phyloP scores from a whole-genome alignment of 345 rosid genomes.

The Mangifera indica region DNA sequence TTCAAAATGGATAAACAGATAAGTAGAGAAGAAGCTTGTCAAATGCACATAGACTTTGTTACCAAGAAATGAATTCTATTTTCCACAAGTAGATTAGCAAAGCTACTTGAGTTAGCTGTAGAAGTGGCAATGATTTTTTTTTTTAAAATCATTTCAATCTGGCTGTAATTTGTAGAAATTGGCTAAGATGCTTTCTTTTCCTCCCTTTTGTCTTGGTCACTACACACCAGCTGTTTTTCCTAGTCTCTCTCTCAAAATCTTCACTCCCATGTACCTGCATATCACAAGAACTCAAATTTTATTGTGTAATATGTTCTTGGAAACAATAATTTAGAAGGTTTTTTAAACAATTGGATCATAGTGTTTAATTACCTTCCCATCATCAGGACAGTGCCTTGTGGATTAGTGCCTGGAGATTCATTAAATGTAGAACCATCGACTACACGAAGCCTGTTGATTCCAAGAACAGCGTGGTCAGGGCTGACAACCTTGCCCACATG shows the following conservation, averaged over 20 bases:
- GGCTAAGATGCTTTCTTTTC: background rate
- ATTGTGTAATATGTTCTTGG: background rate
- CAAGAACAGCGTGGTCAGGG: conserved; percentile 54
- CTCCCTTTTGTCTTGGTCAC: conserved; percentile 19
- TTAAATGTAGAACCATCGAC: conserved; percentile 79
- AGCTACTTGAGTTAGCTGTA: too few species aligned
- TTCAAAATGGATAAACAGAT: too few species aligned
- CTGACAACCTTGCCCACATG: conserved; percentile 79
- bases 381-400: conserved; percentile 96
- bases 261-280: conserved; percentile 86
- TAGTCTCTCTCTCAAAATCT: conserved; percentile 74
- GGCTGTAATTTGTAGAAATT: too few species aligned
- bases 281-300: conserved; percentile 9
- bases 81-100: background rate
- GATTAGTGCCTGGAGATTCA: conserved; percentile 95
- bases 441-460: conserved; percentile 64
- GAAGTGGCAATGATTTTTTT: too few species aligned
- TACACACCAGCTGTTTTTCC: conserved; percentile 56
- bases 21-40: too few species aligned
- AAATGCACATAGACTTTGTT: too few species aligned
- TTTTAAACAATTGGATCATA: background rate
- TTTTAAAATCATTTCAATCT: too few species aligned
- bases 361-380: conserved; percentile 90
- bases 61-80: too few species aligned
- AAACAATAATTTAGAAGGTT: conserved; percentile 4